Conservation (phyloP, 441 rosid genomes). For the Populus trichocarpa region DNA sequence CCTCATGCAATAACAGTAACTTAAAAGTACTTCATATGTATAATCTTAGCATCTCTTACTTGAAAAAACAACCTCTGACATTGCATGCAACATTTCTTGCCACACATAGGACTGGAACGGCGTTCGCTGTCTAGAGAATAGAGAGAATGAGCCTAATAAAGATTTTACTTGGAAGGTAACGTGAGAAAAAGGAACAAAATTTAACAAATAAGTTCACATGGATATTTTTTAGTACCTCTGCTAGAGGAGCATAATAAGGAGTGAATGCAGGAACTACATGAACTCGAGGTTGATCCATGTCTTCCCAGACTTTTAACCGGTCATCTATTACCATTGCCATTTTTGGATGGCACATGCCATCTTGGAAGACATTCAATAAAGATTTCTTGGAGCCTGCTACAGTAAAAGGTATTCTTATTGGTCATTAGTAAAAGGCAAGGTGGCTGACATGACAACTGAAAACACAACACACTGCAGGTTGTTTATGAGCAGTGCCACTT, state of each 20-base stretch:
- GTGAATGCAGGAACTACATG: slow-evolving; percentile 91
- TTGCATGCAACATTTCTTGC: slow-evolving; percentile 99
- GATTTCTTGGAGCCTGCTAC: slow-evolving; percentile 79
- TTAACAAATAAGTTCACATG: slow-evolving; percentile 9
- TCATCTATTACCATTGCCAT: slow-evolving; percentile 99
- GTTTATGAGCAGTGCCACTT: background rate
- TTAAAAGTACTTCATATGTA: slow-evolving; percentile 4
- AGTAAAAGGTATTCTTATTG: slow-evolving; percentile 15
- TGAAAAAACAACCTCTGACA: slow-evolving; percentile 93
- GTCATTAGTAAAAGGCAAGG: background rate
- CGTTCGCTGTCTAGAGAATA: slow-evolving; percentile 61
- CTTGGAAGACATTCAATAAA: slow-evolving; percentile 76
- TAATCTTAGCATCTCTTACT: slow-evolving; percentile 47
- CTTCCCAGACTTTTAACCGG: slow-evolving; percentile 98
- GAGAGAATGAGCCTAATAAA: slow-evolving; percentile 5
- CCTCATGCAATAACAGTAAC: background rate
- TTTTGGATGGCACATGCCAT: slow-evolving; percentile 89
- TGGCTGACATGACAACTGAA: background rate
- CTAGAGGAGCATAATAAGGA: slow-evolving; percentile 97
- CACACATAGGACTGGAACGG: slow-evolving; percentile 87
- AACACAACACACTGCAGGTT: background rate
- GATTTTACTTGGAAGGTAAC: slow-evolving; percentile 1
- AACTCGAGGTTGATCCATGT: slow-evolving; percentile 97
- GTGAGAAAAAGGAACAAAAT: background rate
- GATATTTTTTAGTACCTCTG: slow-evolving; percentile 55